phyloP scores from a whole-genome alignment of 2,329 filamentous ascomycete genomes.

The Pseudogymnoascus sp. region DNA sequence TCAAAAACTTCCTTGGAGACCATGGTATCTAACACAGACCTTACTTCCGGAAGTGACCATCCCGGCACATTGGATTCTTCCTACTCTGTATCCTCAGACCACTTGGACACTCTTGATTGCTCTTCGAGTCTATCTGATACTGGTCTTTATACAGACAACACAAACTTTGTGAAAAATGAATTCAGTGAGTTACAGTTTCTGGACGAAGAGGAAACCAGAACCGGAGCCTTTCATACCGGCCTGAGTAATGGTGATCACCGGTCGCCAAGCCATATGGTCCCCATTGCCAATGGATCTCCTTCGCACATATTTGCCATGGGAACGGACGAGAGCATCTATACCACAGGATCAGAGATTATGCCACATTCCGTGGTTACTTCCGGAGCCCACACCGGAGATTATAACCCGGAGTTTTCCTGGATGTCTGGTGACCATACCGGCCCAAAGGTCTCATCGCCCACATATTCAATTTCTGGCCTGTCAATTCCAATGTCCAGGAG shows the following conservation, averaged over 20 bases:
- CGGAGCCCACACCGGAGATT: slow-evolving; percentile 15
- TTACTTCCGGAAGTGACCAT: slow-evolving; percentile 19
- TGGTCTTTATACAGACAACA: slow-evolving; percentile 24
- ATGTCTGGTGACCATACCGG: slow-evolving; percentile 22
- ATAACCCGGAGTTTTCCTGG: slow-evolving; percentile 19
- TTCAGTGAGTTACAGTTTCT: slow-evolving; percentile 25
- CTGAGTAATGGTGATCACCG: slow-evolving; percentile 19
- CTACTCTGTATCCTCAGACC: slow-evolving; percentile 27
- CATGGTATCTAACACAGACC: slow-evolving; percentile 23
- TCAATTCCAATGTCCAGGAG: slow-evolving; percentile 20
- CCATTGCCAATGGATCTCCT: slow-evolving; percentile 16
- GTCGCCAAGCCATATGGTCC: slow-evolving; percentile 15
- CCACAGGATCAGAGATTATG: slow-evolving; percentile 17
- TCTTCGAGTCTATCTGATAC: slow-evolving; percentile 25
- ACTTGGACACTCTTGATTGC: slow-evolving; percentile 27
- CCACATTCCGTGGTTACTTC: slow-evolving; percentile 1
- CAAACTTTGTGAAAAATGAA: slow-evolving; percentile 24
- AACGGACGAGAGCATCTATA: slow-evolving; percentile 11
- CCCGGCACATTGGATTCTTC: slow-evolving; percentile 26
- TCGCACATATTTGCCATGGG: not conserved
- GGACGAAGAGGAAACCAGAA: slow-evolving; percentile 21
- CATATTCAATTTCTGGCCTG: slow-evolving; percentile 13
- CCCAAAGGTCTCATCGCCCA: slow-evolving; percentile 23
- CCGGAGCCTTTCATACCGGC: slow-evolving; percentile 16
- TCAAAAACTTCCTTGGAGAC: slow-evolving; percentile 26